Conservation (phyloP, 805 yeast species). For the Candida berthetii region DNA sequence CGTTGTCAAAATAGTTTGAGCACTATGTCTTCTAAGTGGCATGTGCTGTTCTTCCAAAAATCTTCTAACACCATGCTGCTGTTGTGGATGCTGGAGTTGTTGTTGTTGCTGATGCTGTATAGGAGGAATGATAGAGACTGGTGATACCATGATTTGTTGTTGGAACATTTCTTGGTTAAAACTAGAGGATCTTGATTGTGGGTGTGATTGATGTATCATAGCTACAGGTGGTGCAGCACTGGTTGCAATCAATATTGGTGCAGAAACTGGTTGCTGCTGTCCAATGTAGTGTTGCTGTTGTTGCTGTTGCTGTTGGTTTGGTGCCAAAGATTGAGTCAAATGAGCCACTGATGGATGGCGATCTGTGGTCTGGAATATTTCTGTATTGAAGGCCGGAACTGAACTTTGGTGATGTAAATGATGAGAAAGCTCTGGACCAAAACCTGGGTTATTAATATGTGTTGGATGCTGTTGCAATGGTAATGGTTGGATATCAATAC, state of each 20-base stretch:
- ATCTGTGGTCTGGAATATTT: conserved; percentile 5
- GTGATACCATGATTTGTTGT: conserved; percentile 10
- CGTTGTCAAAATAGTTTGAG: conserved; percentile 19
- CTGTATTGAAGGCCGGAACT: conserved; percentile 10
- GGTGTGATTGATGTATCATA: conserved; percentile 2
- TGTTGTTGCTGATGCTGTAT: neutral
- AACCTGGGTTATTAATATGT: neutral
- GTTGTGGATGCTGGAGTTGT: neutral
- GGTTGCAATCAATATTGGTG: neutral
- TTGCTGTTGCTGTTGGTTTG: conserved; percentile 1
- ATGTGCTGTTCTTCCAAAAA: conserved; percentile 19
- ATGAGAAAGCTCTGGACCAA: conserved; percentile 1
- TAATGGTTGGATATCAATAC: conserved; percentile 6
- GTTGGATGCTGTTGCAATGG: conserved; percentile 2
- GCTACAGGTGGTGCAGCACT: no score
- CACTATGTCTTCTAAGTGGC: conserved; percentile 20
- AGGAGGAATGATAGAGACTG: no score
- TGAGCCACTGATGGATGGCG: conserved; percentile 6
- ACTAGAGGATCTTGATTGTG: conserved; percentile 15
- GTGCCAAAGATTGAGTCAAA: conserved; percentile 1
- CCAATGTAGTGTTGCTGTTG: conserved; percentile 6
- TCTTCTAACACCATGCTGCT: conserved; percentile 18
- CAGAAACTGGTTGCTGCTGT: conserved; percentile 3
- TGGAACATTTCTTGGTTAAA: conserved; percentile 16
- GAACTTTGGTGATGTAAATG: conserved; percentile 2